Evolutionary conservation across 768 basidiomycete genomes (phyloP).

Genomic region (Hericium coralloides): DNA sequence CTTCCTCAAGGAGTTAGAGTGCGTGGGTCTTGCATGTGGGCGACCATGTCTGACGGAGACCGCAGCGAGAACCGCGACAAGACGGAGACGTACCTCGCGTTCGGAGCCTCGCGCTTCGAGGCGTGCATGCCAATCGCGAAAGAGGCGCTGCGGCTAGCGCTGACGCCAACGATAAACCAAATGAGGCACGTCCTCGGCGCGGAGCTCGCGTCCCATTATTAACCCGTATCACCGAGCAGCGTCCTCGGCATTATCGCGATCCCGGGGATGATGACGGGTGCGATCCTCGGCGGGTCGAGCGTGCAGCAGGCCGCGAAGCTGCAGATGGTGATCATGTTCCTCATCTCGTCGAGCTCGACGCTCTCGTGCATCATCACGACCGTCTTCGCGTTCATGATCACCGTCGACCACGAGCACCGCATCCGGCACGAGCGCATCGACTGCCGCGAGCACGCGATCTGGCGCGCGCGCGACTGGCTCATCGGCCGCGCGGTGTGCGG

Average conservation of each 20-base stretch:
- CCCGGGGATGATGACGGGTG: slow-evolving; percentile 89
- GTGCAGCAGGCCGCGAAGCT: slow-evolving; percentile 79
- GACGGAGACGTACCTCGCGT: slow-evolving; percentile 77
- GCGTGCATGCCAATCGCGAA: slow-evolving; percentile 73
- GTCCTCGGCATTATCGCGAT: slow-evolving; percentile 73
- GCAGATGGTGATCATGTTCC: slow-evolving; percentile 93
- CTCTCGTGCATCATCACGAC: slow-evolving; percentile 62
- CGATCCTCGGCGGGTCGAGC: slow-evolving; percentile 77
- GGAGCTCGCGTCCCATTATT: neutral
- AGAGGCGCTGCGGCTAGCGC: slow-evolving; percentile 70
- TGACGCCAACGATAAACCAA: slow-evolving; percentile 76
- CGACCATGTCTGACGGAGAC: neutral
- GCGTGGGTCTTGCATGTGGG: slow-evolving; percentile 20
- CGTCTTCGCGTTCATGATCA: slow-evolving; percentile 45
- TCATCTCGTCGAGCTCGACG: slow-evolving; percentile 74
- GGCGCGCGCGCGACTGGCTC: slow-evolving; percentile 18
- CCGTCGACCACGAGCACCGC: slow-evolving; percentile 62
- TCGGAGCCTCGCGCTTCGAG: slow-evolving; percentile 77
- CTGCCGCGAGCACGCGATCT: slow-evolving; percentile 20
- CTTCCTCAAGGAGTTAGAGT: slow-evolving; percentile 73
- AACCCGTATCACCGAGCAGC: slow-evolving; percentile 25
- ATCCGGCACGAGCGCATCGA: slow-evolving; percentile 58
- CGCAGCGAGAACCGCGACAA: slow-evolving; percentile 75
- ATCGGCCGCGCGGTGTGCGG: neutral
- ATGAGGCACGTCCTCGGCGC: slow-evolving; percentile 50